phyloP scores from a whole-genome alignment of 2,329 filamentous ascomycete genomes.

The Mycosphaerella arachidis region DNA sequence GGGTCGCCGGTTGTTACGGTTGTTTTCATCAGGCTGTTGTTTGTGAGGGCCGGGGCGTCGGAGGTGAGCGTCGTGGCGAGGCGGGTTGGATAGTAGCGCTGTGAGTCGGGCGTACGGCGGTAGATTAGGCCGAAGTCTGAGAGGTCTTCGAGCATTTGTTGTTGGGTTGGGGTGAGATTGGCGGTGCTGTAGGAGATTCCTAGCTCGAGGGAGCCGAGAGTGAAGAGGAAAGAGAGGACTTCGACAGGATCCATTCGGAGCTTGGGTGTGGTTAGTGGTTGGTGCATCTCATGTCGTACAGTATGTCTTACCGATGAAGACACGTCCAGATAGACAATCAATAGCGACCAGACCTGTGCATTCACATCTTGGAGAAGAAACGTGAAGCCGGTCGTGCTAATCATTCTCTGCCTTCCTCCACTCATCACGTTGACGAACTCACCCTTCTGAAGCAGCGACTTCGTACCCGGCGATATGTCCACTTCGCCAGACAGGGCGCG shows the following conservation, averaged over 20 bases:
- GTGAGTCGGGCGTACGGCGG: constrained; percentile 42
- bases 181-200: constrained; percentile 86
- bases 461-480: constrained; percentile 65
- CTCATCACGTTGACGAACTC: constrained; percentile 62
- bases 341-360: constrained; percentile 91
- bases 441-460: constrained; percentile 74
- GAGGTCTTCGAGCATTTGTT: constrained; percentile 84
- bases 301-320: constrained; percentile 43
- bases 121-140: constrained; percentile 92
- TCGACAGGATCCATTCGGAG: constrained; percentile 82
- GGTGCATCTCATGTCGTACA: neutral
- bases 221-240: constrained; percentile 92
- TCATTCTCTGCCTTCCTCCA: constrained; percentile 47
- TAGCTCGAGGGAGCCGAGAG: constrained; percentile 87
- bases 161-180: constrained; percentile 74
- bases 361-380: constrained; percentile 94
- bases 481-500: constrained; percentile 46
- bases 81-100: constrained; percentile 78
- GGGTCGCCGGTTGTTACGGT: constrained; percentile 44
- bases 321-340: constrained; percentile 88
- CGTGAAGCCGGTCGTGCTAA: constrained; percentile 89
- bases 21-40: constrained; percentile 61
- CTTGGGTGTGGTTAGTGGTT: constrained; percentile 25
- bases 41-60: constrained; percentile 67
- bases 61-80: constrained; percentile 88